Conservation (phyloP, 2,329 filamentous ascomycete species). For the Chaetomiaceae sp. region DNA sequence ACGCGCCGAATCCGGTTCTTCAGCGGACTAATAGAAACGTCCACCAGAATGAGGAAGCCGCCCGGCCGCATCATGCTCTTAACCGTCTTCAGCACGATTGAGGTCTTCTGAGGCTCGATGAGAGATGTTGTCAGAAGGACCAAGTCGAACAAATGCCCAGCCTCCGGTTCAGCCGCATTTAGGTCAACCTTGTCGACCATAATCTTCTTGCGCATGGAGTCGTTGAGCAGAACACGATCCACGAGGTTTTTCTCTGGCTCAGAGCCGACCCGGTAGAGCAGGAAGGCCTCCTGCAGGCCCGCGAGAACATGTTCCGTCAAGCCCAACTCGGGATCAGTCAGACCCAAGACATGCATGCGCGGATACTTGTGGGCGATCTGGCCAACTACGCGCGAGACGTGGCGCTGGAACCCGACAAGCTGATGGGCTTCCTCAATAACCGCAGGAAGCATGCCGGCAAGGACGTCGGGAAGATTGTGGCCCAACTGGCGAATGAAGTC, state of each 20-base stretch:
- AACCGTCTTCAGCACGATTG: slow-evolving; percentile 14
- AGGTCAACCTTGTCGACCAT: slow-evolving; percentile 22
- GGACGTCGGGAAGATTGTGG: slow-evolving; percentile 21
- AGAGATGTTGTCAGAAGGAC: slow-evolving; percentile 24
- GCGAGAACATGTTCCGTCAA: slow-evolving; percentile 30
- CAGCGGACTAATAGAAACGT: slow-evolving; percentile 21
- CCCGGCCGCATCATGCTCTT: slow-evolving; percentile 25
- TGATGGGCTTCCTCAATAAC: slow-evolving; percentile 30
- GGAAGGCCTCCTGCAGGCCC: slow-evolving; percentile 29
- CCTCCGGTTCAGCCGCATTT: slow-evolving; percentile 6
- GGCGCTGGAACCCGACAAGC: slow-evolving; percentile 28
- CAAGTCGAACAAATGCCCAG: slow-evolving; percentile 24
- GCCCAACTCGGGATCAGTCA: slow-evolving; percentile 29
- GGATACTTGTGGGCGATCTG: slow-evolving; percentile 37
- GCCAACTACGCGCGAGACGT: slow-evolving; percentile 29
- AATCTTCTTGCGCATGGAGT: slow-evolving; percentile 17
- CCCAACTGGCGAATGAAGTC: slow-evolving; percentile 26
- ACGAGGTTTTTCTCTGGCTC: slow-evolving; percentile 20
- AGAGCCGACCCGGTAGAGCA: slow-evolving; percentile 26
- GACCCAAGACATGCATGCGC: slow-evolving; percentile 34
- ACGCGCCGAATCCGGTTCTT: slow-evolving; percentile 19
- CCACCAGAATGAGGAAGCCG: slow-evolving; percentile 29
- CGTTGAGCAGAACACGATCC: slow-evolving; percentile 10
- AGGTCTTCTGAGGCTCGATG: slow-evolving; percentile 12
- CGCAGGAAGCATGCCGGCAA: slow-evolving; percentile 22